phyloP scores from a whole-genome alignment of 345 rosid genomes.

The Pseudoturritis turrita region DNA sequence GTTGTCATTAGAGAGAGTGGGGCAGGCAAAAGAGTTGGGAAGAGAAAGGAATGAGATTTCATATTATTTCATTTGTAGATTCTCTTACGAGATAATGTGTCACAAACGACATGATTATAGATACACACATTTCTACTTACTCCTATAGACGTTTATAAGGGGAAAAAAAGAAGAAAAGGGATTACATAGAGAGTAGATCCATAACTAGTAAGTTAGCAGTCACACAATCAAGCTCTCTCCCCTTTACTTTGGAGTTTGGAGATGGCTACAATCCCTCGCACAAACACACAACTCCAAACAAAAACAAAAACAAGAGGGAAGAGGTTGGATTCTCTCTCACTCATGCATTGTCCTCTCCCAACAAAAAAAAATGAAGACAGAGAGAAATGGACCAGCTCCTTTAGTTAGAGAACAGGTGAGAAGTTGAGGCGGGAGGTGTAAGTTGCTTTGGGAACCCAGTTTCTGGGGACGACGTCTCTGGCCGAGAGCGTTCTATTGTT shows the following conservation, averaged over 20 bases:
- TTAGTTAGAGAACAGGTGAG: conserved; percentile 32
- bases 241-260: conserved; percentile 46
- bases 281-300: not conserved
- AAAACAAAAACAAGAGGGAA: not conserved
- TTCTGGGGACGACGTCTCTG: conserved; percentile 69
- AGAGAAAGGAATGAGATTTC: not conserved
- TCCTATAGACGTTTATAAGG: not conserved
- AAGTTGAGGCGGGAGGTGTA: conserved; percentile 91
- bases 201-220: conserved; percentile 12
- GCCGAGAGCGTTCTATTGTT: conserved; percentile 71
- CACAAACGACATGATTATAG: conserved; percentile 2
- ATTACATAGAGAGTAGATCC: conserved; percentile 9
- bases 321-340: not conserved
- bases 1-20: not conserved
- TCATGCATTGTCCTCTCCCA: not conserved
- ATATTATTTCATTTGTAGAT: not conserved
- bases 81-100: conserved; percentile 5
- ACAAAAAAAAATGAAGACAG: conserved; percentile 13
- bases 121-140: not conserved
- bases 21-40: conserved; percentile 4
- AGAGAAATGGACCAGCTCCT: not conserved
- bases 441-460: conserved; percentile 90
- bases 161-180: not conserved
- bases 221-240: conserved; percentile 37
- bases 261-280: conserved; percentile 38